Evolutionary conservation across 805 yeast species (phyloP).

Genomic region (Pichia manshurica): DNA sequence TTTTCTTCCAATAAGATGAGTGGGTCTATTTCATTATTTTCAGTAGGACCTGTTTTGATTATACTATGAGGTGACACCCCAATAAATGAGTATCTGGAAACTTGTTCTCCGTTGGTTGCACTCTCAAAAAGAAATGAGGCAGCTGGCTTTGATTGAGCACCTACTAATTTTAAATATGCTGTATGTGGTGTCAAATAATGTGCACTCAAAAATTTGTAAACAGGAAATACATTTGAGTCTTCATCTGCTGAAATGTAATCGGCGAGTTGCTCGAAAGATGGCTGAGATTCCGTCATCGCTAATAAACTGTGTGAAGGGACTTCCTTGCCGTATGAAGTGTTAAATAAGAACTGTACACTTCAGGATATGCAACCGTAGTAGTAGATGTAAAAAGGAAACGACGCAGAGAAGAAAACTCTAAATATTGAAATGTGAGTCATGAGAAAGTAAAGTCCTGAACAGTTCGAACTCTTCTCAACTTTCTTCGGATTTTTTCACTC

Average conservation of each 20-base stretch:
- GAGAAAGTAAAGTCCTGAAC: no score
- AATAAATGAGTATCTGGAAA: constrained; percentile 86
- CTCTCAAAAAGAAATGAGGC: constrained; percentile 84
- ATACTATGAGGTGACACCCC: constrained; percentile 81
- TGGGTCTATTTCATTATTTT: constrained; percentile 71
- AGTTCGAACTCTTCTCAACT: no score
- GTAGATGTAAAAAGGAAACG: no score
- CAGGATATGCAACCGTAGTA: no score
- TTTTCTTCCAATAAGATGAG: constrained; percentile 68
- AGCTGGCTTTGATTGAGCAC: constrained; percentile 46
- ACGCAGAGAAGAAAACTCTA: no score
- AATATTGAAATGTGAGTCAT: no score
- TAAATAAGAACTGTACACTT: no score
- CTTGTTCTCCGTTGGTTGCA: constrained; percentile 81
- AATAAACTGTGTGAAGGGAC: no score
- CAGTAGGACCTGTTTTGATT: constrained; percentile 73
- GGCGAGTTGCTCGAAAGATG: constrained; percentile 41
- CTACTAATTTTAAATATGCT: constrained; percentile 80
- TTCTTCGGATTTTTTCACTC: background rate
- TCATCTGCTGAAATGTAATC: constrained; percentile 37
- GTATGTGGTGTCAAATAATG: constrained; percentile 83
- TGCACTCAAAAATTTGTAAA: constrained; percentile 66
- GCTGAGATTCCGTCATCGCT: constrained; percentile 33
- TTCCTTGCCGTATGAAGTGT: no score
- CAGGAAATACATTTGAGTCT: constrained; percentile 63